These are phyloP conservation scores for Crucibulum cyathiforme DNA, from an alignment of 1,284 basidiomycete species.

Conservation along the genomic window DNA sequence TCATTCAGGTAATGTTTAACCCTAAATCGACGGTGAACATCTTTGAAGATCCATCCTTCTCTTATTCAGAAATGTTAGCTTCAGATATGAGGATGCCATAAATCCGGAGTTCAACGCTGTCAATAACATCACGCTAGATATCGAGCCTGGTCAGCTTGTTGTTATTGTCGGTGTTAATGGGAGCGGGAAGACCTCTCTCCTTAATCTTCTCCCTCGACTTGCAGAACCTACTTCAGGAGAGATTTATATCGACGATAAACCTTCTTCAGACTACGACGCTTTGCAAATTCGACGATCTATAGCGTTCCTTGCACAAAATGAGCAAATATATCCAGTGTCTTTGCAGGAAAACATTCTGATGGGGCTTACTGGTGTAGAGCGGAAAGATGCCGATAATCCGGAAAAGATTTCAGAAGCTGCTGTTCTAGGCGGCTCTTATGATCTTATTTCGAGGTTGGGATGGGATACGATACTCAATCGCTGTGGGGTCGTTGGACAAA, in stretches of 20 bases:
- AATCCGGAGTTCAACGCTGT: constrained; percentile 31
- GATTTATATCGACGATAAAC: constrained; percentile 45
- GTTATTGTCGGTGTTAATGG: constrained; percentile 56
- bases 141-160: constrained; percentile 51
- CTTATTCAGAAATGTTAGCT: constrained; percentile 42
- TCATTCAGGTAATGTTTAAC: constrained; percentile 3
- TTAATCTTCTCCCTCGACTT: constrained; percentile 51
- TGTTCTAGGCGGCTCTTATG: constrained; percentile 39
- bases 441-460: constrained; percentile 39
- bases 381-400: constrained; percentile 7
- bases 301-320: constrained; percentile 45
- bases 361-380: constrained; percentile 19
- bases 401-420: constrained; percentile 39
- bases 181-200: constrained; percentile 54
- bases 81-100: constrained; percentile 37
- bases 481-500: constrained; percentile 25
- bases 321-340: constrained; percentile 48
- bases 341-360: constrained; percentile 49
- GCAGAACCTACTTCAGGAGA: constrained; percentile 44
- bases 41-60: neutral
- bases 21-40: constrained; percentile 15
- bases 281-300: constrained; percentile 38
- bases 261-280: constrained; percentile 31
- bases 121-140: constrained; percentile 42
- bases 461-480: constrained; percentile 44